These are phyloP conservation scores for Bisporella sp. DNA, from an alignment of 2,329 filamentous ascomycete genomes.

Conservation along the genomic window DNA sequence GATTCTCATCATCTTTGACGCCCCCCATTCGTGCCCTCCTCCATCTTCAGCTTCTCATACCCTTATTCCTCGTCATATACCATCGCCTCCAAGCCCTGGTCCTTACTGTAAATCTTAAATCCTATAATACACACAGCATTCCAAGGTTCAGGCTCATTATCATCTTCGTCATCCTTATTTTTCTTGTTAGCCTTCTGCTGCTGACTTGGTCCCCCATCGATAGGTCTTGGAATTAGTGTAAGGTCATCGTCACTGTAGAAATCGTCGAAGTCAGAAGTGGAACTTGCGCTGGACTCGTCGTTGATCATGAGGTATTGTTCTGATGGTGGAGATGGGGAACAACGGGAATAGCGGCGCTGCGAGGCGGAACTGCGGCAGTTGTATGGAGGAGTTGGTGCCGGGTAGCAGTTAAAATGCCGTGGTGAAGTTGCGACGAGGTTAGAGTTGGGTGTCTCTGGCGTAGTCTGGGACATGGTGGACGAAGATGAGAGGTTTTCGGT, in stretches of 20 bases:
- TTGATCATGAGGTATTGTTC: slow-evolving; percentile 30
- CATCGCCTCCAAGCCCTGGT: slow-evolving; percentile 31
- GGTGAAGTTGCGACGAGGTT: slow-evolving; percentile 7
- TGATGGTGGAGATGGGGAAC: slow-evolving; percentile 24
- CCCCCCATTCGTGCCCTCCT: not conserved
- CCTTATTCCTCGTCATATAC: slow-evolving; percentile 17
- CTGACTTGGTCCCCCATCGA: slow-evolving; percentile 17
- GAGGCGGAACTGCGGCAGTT: not conserved
- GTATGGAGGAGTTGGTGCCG: not conserved
- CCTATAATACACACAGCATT: slow-evolving; percentile 36
- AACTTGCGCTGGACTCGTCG: slow-evolving; percentile 51
- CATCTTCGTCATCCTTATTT: slow-evolving; percentile 22
- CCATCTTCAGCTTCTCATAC: not conserved
- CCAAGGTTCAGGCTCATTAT: slow-evolving; percentile 32
- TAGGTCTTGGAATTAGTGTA: slow-evolving; percentile 39
- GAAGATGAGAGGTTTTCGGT: slow-evolving; percentile 12
- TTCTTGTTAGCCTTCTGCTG: slow-evolving; percentile 15
- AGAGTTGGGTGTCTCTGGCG: slow-evolving; percentile 18
- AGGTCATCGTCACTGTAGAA: slow-evolving; percentile 53
- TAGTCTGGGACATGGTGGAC: slow-evolving; percentile 13
- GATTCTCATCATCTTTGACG: slow-evolving; percentile 18
- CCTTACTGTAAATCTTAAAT: slow-evolving; percentile 35
- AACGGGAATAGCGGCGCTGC: slow-evolving; percentile 10
- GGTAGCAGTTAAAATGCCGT: not conserved
- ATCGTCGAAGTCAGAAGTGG: slow-evolving; percentile 51